Evolutionary conservation across 2,329 filamentous ascomycete genomes (phyloP), one percentile per base, ranked within the genome.

Genomic region (Xenosphaeropsis pyriputrescens): DNA sequence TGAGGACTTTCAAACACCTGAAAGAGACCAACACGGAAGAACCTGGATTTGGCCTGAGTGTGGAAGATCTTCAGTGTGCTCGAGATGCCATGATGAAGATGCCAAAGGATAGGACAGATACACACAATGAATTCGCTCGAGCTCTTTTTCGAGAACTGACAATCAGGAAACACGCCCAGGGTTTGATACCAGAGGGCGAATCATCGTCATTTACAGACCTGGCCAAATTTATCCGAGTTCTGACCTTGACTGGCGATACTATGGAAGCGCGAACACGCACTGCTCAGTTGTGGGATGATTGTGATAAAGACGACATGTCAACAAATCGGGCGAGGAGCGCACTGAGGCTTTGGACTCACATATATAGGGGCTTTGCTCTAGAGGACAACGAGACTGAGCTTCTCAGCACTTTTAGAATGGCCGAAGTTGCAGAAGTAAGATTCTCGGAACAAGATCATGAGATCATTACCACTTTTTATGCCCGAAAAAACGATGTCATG

Each of bases 401-500:
- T 40, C 47, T 75, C 31, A 56, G 65, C n/a, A 63, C 76, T 3
- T 58, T 72, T 1, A 54, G 67, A 7, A 62, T 72, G 34, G 62
- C 78, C 31, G 59, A 69, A 38, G 56, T 60, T 9, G 54, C 64
- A 5, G 64, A 62, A 1, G 41, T 70, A 6, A 53, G 59, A 12
- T 70, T 65, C 43, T 60, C 62, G 39, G 53, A 59, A 3, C 47
- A 51, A 3, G 53, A 74, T 37, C 68, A 77, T 46, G 54, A 64
- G 40, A 54, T 70, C 26, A 62, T 91, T 53, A 67, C 77, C 2
- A 56, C 55, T 0, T 80, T 79, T 47, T 85, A 78, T 47, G 71
- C 78, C 1, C 54, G 62, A 11, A 65, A 63, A 33, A 61, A 76
- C 45, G 62, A 74, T 34, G 51, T 79, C 4, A 54, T 64, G n/a